A percentile compares a stretch with the other conserved stretches of the same genome.
These are phyloP conservation scores for Deakozyma indianensis DNA, from an alignment of 805 yeast genomes.

Conservation along the genomic window DNA sequence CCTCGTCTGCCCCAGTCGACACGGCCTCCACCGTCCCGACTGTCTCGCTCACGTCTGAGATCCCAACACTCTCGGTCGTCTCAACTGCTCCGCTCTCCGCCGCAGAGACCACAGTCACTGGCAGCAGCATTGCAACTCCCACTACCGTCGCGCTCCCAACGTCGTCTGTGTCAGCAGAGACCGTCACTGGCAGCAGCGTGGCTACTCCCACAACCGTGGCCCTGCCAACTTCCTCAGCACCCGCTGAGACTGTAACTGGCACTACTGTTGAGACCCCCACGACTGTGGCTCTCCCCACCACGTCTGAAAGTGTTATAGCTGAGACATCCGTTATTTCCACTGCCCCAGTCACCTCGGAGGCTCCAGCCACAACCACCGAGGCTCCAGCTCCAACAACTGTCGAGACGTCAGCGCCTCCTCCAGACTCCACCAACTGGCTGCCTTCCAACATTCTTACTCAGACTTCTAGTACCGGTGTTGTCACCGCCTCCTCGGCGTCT, in stretches of 20 bases:
- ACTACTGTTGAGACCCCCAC: constrained; percentile 3
- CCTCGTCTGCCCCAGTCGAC: constrained; percentile 40
- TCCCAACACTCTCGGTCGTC: constrained; percentile 81
- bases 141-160: constrained; percentile 14
- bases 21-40: constrained; percentile 34
- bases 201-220: constrained; percentile 6
- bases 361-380: constrained; percentile 14
- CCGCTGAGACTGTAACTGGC: constrained; percentile 3
- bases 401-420: background rate
- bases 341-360: constrained; percentile 3
- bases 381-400: constrained; percentile 38
- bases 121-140: constrained; percentile 5
- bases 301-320: background rate
- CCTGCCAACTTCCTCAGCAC: constrained; percentile 8
- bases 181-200: constrained; percentile 8
- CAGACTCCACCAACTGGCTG: constrained; percentile 1
- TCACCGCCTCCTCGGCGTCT: background rate
- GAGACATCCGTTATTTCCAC: constrained; percentile 7
- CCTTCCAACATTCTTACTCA: constrained; percentile 1
- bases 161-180: constrained; percentile 12
- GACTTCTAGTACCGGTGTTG: background rate
- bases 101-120: constrained; percentile 6
- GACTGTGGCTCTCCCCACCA: constrained; percentile 3
- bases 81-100: constrained; percentile 39
- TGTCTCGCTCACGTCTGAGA: constrained; percentile 58